Conservation (phyloP, 2,329 filamentous ascomycete species). For the Trichoderma cornu-damae region DNA sequence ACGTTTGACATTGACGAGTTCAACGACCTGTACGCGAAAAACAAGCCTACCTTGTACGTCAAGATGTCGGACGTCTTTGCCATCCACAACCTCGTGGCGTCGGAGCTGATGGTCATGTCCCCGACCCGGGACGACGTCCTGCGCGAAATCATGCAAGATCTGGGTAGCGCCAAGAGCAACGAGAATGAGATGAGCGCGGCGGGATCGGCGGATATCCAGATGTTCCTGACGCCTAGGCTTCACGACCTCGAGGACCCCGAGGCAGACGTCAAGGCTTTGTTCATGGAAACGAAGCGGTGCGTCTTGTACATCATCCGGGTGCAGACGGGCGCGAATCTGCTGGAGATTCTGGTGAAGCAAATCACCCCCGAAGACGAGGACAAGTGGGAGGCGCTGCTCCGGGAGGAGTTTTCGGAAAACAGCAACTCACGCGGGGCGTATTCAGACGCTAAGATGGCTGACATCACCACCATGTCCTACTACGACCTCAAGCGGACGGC, state of each 20-base stretch:
- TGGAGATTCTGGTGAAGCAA: slow-evolving; percentile 91
- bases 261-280: slow-evolving; percentile 82
- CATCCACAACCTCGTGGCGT: slow-evolving; percentile 81
- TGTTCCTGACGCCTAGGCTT: slow-evolving; percentile 84
- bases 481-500: slow-evolving; percentile 88
- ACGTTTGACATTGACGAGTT: slow-evolving; percentile 99
- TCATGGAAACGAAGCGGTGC: slow-evolving; percentile 97
- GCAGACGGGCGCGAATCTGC: slow-evolving; percentile 83
- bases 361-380: slow-evolving; percentile 82
- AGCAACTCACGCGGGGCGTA: slow-evolving; percentile 76
- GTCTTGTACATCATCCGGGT: slow-evolving; percentile 97
- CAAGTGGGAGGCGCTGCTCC: slow-evolving; percentile 76
- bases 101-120: slow-evolving; percentile 72
- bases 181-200: slow-evolving; percentile 88
- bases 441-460: slow-evolving; percentile 80
- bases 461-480: slow-evolving; percentile 86
- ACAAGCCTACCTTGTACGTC: slow-evolving; percentile 97
- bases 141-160: slow-evolving; percentile 84
- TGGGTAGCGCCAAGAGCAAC: slow-evolving; percentile 94
- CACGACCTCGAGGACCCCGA: slow-evolving; percentile 91
- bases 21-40: slow-evolving; percentile 94
- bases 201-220: slow-evolving; percentile 80
- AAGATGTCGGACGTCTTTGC: slow-evolving; percentile 98
- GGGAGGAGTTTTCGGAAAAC: slow-evolving; percentile 68
- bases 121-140: slow-evolving; percentile 79